Evolutionary conservation across 2,329 filamentous ascomycete species (phyloP).

Genomic region (Cytospora piceae): DNA sequence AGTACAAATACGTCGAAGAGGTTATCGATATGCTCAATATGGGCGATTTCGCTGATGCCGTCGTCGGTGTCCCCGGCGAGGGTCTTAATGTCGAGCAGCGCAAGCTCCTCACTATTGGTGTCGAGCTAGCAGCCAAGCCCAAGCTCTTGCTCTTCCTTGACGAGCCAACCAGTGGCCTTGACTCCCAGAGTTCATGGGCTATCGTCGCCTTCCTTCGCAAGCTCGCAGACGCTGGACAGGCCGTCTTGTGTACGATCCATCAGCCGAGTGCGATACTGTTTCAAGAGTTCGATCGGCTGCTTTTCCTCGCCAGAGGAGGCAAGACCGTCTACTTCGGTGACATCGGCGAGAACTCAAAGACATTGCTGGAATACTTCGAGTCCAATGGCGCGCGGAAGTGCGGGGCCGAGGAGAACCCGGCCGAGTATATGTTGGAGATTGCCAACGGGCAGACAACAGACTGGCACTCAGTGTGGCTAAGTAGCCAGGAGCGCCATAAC

Average conservation of each 20-base stretch:
- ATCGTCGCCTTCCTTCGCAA: constrained; percentile 66
- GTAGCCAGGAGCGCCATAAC: constrained; percentile 53
- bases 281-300: constrained; percentile 60
- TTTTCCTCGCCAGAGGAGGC: constrained; percentile 67
- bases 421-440: constrained; percentile 73
- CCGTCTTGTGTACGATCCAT: constrained; percentile 59
- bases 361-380: constrained; percentile 66
- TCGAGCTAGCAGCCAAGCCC: constrained; percentile 60
- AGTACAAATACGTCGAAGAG: constrained; percentile 64
- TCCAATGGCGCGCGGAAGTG: constrained; percentile 64
- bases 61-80: constrained; percentile 65
- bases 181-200: constrained; percentile 66
- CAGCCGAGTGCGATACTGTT: constrained; percentile 59
- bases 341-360: constrained; percentile 62
- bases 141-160: constrained; percentile 65
- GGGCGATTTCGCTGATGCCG: constrained; percentile 67
- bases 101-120: constrained; percentile 66
- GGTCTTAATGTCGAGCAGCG: constrained; percentile 65
- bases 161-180: constrained; percentile 64
- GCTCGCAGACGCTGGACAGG: constrained; percentile 59
- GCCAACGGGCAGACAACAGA: constrained; percentile 51
- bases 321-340: constrained; percentile 72
- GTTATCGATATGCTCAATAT: constrained; percentile 70
- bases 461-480: constrained; percentile 71
- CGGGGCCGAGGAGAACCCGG: constrained; percentile 67